phyloP scores from a whole-genome alignment of 805 yeast species.

The Pichia thaimueangensis region DNA sequence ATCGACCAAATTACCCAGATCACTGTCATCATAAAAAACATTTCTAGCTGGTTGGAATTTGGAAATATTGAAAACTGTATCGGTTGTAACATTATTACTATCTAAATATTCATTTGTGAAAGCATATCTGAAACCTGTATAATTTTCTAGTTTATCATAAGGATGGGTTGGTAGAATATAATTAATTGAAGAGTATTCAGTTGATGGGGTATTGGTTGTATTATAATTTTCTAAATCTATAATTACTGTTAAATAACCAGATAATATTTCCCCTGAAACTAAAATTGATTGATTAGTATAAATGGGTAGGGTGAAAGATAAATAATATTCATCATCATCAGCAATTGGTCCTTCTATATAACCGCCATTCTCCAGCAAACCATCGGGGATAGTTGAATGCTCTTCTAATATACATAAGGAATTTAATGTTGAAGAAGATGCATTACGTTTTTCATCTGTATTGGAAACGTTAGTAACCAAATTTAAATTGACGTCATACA shows the following conservation, averaged over 20 bases:
- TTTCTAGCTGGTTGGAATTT: conserved; percentile 21
- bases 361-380: conserved; percentile 39
- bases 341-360: conserved; percentile 60
- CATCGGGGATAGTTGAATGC: conserved; percentile 29
- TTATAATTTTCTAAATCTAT: conserved; percentile 34
- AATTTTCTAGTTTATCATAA: conserved; percentile 18
- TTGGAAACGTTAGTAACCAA: conserved; percentile 41
- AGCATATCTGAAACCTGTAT: conserved; percentile 35
- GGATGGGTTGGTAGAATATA: conserved; percentile 22
- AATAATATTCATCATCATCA: conserved; percentile 41
- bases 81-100: conserved; percentile 4
- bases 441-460: conserved; percentile 23
- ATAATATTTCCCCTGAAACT: conserved; percentile 47
- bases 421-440: conserved; percentile 37
- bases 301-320: conserved; percentile 76
- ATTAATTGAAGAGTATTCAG: conserved; percentile 30
- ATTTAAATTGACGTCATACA: conserved; percentile 56
- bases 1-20: conserved; percentile 37
- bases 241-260: conserved; percentile 65
- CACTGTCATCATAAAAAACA: conserved; percentile 18
- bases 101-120: conserved; percentile 31
- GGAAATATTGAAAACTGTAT: conserved; percentile 8
- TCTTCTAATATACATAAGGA: conserved; percentile 29
- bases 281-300: conserved; percentile 67
- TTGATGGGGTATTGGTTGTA: conserved; percentile 31